These are phyloP conservation scores for Geotrichum ghanense DNA, from an alignment of 805 yeast species.

Conservation along the genomic window DNA sequence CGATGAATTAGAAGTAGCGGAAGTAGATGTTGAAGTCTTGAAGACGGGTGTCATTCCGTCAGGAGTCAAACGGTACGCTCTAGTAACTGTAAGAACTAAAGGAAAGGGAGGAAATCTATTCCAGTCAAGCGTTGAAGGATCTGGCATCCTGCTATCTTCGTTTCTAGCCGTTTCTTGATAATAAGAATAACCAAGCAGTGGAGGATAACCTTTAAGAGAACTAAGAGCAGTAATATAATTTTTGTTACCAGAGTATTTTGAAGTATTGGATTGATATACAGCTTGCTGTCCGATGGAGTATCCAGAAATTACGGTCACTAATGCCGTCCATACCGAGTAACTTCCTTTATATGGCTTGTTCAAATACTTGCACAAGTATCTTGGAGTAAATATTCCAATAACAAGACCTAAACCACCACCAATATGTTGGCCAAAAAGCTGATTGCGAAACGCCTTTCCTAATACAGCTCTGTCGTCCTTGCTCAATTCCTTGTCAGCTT, in stretches of 20 bases:
- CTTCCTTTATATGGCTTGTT: not conserved
- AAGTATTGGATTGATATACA: slow-evolving; percentile 6
- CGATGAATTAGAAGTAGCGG: not conserved
- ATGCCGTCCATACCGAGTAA: not conserved
- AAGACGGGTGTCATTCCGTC: not conserved
- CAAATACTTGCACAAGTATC: not conserved
- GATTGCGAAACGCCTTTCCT: not conserved
- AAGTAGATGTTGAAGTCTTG: not conserved
- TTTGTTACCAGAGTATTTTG: slow-evolving; percentile 3
- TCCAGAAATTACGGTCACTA: slow-evolving; percentile 6
- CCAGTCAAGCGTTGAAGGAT: slow-evolving; percentile 16
- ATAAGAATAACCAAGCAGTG: slow-evolving; percentile 14
- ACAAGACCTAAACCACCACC: slow-evolving; percentile 3
- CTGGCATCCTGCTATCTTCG: slow-evolving; percentile 10
- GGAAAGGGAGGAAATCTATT: slow-evolving; percentile 12
- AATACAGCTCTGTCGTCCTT: not conserved
- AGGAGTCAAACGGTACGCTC: not conserved
- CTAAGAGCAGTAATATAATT: slow-evolving; percentile 7
- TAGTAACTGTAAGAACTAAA: not conserved
- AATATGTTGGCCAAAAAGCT: not conserved
- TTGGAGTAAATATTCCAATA: slow-evolving; percentile 1
- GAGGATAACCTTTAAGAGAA: slow-evolving; percentile 11
- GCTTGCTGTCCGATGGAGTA: slow-evolving; percentile 6
- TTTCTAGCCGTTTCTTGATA: slow-evolving; percentile 11
- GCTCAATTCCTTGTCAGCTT: not conserved